Evolutionary conservation across 139 green algal genomes (phyloP).

Genomic region (Prasinococcaceae sp.): DNA sequence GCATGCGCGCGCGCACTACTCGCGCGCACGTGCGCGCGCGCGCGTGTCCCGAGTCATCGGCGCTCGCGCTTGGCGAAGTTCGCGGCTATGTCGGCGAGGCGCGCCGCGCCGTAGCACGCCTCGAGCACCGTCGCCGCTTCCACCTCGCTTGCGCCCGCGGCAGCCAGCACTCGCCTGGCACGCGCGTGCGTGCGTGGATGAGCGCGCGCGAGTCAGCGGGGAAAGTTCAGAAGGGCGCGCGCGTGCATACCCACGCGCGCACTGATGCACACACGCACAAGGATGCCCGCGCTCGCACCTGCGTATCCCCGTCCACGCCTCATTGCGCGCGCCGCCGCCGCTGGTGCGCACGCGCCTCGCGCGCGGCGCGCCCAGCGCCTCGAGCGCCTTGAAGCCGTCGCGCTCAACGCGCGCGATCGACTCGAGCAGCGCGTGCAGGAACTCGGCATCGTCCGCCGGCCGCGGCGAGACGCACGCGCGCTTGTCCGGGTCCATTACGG

Average conservation of each 20-base stretch:
- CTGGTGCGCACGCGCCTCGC: constrained; percentile 47
- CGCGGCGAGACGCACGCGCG: constrained; percentile 40
- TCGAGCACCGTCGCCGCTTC: neutral
- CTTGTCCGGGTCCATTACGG: constrained; percentile 56
- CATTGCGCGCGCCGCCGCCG: constrained; percentile 50
- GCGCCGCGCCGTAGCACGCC: constrained; percentile 8
- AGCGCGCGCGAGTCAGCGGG: too few relatives aligned
- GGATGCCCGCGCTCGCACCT: neutral
- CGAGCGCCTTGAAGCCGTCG: constrained; percentile 43
- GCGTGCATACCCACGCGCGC: too few relatives aligned
- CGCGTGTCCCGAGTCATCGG: too few relatives aligned
- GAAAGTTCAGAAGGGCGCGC: too few relatives aligned
- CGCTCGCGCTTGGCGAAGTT: too few relatives aligned
- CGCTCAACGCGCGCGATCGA: constrained; percentile 66
- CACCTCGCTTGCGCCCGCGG: neutral
- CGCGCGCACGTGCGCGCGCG: too few relatives aligned
- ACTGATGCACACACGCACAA: too few relatives aligned
- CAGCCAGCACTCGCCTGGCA: too few relatives aligned
- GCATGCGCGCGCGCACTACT: too few relatives aligned
- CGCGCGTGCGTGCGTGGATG: too few relatives aligned
- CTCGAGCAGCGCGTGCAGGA: constrained; percentile 56
- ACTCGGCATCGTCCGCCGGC: constrained; percentile 19
- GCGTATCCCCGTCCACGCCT: constrained; percentile 13
- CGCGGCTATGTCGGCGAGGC: too few relatives aligned
- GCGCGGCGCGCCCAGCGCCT: constrained; percentile 40